phyloP scores from a whole-genome alignment of 495 filamentous ascomycete genomes.

The Penicillium manginii region DNA sequence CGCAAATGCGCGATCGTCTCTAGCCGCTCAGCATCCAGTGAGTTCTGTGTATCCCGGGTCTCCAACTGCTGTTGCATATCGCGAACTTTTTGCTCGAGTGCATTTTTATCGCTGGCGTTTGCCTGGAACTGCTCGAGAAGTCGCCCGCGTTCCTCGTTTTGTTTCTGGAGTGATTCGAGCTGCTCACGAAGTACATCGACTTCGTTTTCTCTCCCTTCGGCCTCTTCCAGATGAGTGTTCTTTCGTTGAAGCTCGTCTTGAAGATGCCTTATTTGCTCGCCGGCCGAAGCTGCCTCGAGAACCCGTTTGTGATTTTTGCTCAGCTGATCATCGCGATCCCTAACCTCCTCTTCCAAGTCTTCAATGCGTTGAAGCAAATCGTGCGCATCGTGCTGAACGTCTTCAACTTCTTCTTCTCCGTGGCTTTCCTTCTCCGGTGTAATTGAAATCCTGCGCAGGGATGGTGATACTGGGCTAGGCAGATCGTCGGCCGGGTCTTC shows the following conservation, averaged over 20 bases:
- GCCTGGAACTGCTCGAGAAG: conserved; percentile 29
- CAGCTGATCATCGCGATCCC: conserved; percentile 44
- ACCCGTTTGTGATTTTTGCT: conserved; percentile 37
- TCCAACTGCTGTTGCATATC: conserved; percentile 43
- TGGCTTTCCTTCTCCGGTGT: conserved; percentile 7
- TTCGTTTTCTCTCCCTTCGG: conserved; percentile 28
- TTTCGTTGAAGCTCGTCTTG: conserved; percentile 44
- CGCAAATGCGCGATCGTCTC: conserved; percentile 44
- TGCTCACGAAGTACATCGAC: conserved; percentile 36
- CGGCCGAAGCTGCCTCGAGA: conserved; percentile 43
- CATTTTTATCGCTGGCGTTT: conserved; percentile 25
- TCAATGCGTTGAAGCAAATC: conserved; percentile 38
- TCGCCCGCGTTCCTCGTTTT: conserved; percentile 35
- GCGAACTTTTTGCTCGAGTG: conserved; percentile 38
- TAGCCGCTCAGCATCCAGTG: conserved; percentile 36
- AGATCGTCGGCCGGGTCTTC: conserved; percentile 40
- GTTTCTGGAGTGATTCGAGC: conserved; percentile 36
- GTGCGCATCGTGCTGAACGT: conserved; percentile 22
- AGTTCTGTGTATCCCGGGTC: conserved; percentile 23
- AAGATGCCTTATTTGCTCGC: conserved; percentile 45
- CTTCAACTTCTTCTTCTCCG: conserved; percentile 12
- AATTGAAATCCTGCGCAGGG: conserved; percentile 31
- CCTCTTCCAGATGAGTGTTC: conserved; percentile 35
- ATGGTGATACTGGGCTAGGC: conserved; percentile 32
- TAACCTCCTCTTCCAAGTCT: conserved; percentile 38